Evolutionary conservation across 1,284 basidiomycete species (phyloP), one percentile per base, ranked within the genome.

Genomic region (Inonotus hispidus): DNA sequence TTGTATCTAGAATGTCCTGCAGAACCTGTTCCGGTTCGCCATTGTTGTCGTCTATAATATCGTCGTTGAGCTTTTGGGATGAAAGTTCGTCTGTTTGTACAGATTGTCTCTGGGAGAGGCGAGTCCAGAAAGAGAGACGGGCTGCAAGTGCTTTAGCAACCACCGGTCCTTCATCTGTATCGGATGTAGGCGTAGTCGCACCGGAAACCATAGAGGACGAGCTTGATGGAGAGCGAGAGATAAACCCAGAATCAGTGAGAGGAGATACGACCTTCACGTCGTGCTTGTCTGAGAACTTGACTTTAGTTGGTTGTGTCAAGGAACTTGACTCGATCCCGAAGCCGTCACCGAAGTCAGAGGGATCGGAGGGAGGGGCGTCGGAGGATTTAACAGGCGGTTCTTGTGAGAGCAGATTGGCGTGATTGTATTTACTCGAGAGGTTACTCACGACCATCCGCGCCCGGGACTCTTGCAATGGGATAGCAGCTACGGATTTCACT

Each of bases 121-220:
- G 74, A 57, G 75, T 82, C 89, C 90, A 91, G 68, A 91, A 91
- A 1, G 88, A 88, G 39, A 90, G 75, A 50, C 84, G 80, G 14
- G 78, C 75, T 5, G 86, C 81, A 13, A 91, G 71, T 1, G 81
- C 79, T 68, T 85, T 87, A 46, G 82, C 80, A 5, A 89, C 75
- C 13, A 81, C 77, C 4, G 75, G 75, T 23, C 74, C 71, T 4
- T 74, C 71, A 13, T 81, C 79, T 21, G 78, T 72, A 50, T 80
- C 79, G 1, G 83, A 82, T 1, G 78, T 76, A 3, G 81, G 79
- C 3, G 79, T 81, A 10, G 85, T 86, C 13, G 79, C 67, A 59
- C 82, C 80, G 23, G 85, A 87, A 13, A 76, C 75, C 19, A 75
- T 74, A 10, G 82, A 77, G 10, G 76, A 76, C 19, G 45, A 38